Conservation (phyloP, 1,284 basidiomycete species). For the Lentinus polychrous region DNA sequence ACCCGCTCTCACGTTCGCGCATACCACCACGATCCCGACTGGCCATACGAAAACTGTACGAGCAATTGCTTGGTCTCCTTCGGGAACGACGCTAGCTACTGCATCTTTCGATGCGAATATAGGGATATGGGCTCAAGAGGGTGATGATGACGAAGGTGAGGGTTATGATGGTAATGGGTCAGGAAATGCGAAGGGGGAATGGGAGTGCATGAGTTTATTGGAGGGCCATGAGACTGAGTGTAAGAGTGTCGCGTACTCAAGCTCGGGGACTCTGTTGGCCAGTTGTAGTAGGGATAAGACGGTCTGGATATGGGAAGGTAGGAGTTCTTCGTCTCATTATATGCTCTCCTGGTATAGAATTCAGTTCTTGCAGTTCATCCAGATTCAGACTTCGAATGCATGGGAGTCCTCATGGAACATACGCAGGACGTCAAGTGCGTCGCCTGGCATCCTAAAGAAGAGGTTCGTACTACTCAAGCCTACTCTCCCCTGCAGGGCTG, state of each 20-base stretch:
- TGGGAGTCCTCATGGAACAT: constrained; percentile 97
- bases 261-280: constrained; percentile 76
- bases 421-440: constrained; percentile 95
- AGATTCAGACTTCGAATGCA: constrained; percentile 92
- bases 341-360: not conserved
- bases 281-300: constrained; percentile 95
- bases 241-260: constrained; percentile 89
- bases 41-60: constrained; percentile 92
- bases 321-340: constrained; percentile 15
- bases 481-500: constrained; percentile 4
- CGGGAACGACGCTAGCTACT: constrained; percentile 84
- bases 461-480: constrained; percentile 45
- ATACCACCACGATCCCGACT: constrained; percentile 64
- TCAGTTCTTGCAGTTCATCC: constrained; percentile 57
- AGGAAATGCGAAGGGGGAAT: constrained; percentile 40
- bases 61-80: constrained; percentile 84
- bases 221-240: constrained; percentile 99
- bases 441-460: constrained; percentile 92
- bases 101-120: constrained; percentile 95
- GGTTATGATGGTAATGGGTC: constrained; percentile 21
- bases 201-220: constrained; percentile 84
- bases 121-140: constrained; percentile 82
- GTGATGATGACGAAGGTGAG: constrained; percentile 30
- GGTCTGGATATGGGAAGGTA: constrained; percentile 99
- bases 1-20: constrained; percentile 38